Conservation (phyloP, 768 basidiomycete species). For the Russula earlei region DNA sequence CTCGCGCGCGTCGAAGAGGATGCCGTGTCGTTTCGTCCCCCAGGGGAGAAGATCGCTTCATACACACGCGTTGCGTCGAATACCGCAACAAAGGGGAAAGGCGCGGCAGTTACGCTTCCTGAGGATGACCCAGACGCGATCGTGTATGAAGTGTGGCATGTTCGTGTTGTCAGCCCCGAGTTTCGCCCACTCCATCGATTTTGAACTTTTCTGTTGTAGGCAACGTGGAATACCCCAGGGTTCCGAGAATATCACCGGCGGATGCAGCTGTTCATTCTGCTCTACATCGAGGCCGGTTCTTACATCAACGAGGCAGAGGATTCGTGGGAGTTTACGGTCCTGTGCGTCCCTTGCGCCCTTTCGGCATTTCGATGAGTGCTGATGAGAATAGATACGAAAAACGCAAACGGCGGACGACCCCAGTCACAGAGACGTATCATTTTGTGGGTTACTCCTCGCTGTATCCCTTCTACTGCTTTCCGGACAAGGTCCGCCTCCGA, state of each 20-base stretch:
- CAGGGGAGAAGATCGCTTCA: constrained; percentile 64
- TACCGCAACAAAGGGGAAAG: constrained; percentile 47
- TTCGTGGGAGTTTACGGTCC: constrained; percentile 82
- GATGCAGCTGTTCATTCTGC: constrained; percentile 90
- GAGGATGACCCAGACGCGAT: constrained; percentile 50
- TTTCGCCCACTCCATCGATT: not conserved
- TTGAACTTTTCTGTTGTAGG: constrained; percentile 33
- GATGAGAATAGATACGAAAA: constrained; percentile 65
- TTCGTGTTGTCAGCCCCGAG: constrained; percentile 30
- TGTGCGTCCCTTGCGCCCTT: constrained; percentile 41
- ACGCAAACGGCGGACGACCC: constrained; percentile 47
- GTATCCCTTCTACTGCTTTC: constrained; percentile 94
- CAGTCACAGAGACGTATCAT: constrained; percentile 62
- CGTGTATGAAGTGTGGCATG: constrained; percentile 89
- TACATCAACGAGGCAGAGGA: constrained; percentile 94
- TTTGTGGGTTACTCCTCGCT: constrained; percentile 92
- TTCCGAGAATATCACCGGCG: constrained; percentile 85
- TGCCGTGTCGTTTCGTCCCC: constrained; percentile 65
- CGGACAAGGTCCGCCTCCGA: constrained; percentile 79
- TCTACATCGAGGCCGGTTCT: constrained; percentile 93
- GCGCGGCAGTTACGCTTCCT: constrained; percentile 33
- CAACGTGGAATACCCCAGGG: constrained; percentile 76
- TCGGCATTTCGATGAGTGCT: not conserved
- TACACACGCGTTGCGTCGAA: constrained; percentile 54
- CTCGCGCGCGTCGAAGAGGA: constrained; percentile 64